Evolutionary conservation across 1,284 basidiomycete species (phyloP), one percentile per base, ranked within the genome.

Genomic region (Leccinum angustisporum): DNA sequence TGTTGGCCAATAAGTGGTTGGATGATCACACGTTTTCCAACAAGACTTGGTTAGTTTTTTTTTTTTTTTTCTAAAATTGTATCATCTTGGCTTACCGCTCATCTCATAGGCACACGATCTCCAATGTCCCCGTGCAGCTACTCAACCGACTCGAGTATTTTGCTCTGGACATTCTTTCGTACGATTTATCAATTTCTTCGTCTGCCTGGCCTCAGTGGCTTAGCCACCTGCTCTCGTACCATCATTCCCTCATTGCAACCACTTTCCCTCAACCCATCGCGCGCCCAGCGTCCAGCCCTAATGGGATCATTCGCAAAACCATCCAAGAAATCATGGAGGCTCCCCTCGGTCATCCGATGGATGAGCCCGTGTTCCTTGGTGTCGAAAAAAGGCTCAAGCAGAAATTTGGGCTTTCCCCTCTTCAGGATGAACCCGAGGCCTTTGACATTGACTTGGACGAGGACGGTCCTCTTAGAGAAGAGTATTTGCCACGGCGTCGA

Each of bases 11-110:
- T 76, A 95, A 95, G 77, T 95, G 93, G 92, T 72, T 95, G 66
- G 93, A 95, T 70, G 93, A 95, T 70, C 92, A 95, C 71, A 95
- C 94, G 0, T 95, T 94, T 76, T 91, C 92, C 57, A 94, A 93
- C 78, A 94, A 93, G 80, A 95, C 93, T 61, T 95, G 94, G n/a
- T n/a, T n/a, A n/a, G n/a, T n/a, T n/a, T n/a, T n/a, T n/a, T 27
- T 27, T 30, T 30, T 30, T 25, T 8, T 57, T 27, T 38, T 46
- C 27, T 27, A 27, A 27, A 27, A 51, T 11, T 13, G 18, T 13
- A 14, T 64, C 34, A 40, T 58, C 38, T 40, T 59, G 38, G 5
- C 48, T 64, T 43, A 48, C 54, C 36, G 59, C 59, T 13, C 57
- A 48, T 66, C 59, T 11, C 57, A 48, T 66, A 92, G 94, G 91